Evolutionary conservation across 306 rosid genomes (phyloP).

Genomic region (Rubus idaeus): DNA sequence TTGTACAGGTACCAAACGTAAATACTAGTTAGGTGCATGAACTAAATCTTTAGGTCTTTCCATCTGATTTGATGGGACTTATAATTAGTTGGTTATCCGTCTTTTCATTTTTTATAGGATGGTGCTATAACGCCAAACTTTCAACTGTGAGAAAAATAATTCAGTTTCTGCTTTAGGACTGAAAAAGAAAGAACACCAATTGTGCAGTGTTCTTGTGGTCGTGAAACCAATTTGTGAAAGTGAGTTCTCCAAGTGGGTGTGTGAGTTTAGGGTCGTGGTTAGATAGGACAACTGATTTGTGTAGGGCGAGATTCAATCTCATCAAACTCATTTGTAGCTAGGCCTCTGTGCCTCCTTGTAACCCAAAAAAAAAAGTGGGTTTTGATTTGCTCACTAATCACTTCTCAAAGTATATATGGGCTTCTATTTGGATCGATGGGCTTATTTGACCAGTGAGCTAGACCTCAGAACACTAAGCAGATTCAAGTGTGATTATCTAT

Average conservation of each 20-base stretch:
- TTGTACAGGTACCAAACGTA: background rate
- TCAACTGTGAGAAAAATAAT: background rate
- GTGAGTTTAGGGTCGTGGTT: too few species aligned
- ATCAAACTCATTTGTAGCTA: too few species aligned
- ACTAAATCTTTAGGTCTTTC: background rate
- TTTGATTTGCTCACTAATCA: background rate
- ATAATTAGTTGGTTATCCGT: background rate
- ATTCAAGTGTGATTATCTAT: too few species aligned
- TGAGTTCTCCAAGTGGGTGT: background rate
- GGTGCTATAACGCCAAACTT: slow-evolving; percentile 13
- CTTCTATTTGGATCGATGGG: background rate
- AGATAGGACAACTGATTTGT: too few species aligned
- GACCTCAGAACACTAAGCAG: background rate
- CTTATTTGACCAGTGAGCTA: background rate
- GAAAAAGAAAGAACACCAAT: background rate
- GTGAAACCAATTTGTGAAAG: background rate
- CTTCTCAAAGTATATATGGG: background rate
- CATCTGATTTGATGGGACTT: slow-evolving; percentile 5
- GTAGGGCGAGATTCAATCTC: too few species aligned
- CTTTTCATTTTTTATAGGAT: background rate
- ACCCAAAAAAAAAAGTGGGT: background rate
- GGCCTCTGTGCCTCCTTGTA: too few species aligned
- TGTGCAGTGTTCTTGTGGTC: background rate
- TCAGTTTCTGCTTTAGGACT: background rate
- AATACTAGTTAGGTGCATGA: background rate